Base-by-base conservation (phyloP, 2,329 filamentous ascomycete genomes). In the Diaporthe aspalathi region DNA sequence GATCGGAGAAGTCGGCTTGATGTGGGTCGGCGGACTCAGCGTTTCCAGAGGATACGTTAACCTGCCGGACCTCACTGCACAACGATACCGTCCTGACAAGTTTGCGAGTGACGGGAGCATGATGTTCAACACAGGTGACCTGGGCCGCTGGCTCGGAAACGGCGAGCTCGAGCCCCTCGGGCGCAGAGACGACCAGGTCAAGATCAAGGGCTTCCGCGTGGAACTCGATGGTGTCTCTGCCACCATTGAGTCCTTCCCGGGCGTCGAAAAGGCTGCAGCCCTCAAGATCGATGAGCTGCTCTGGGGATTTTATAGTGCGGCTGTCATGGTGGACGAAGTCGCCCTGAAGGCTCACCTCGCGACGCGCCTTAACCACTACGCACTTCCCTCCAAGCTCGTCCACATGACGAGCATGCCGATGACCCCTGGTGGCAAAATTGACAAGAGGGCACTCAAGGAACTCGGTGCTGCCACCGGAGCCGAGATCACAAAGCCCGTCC, bases 101-200 rank as follows among this genome's bases (percentile, higher is more conserved):
- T 90, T 90, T 74, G 76, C 80, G 11, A 81, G 82, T 54, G 82
- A 89, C 72, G 86, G 87, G 85, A 81, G 79, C 2, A 81, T 80
- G 74, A 89, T 90, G 85, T 90, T 88, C 79, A 88, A 88, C 75
- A 90, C 89, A 1, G 89, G 88, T 8, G 89, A 91, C 74, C 81
- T 90, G 27, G 87, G 85, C 22, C 81, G 82, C 16, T 90, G 88
- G 88, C 81, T 82, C 47, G 76, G 81, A 2, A 84, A 88, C 74
- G 88, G 89, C 14, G 83, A 82, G 32, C 80, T 91, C 47, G 83
- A 88, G 53, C 87, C 86, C 27, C 83, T 89, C 43, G 88, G 89
- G 4, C 84, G 88, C 45, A 82, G 82, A n/a, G 89, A 91, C 74
- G 88, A 90, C 72, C 89, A 90, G 76, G 86, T 90, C 72, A 90